These are phyloP conservation scores for Ogataea haglerorum DNA, from an alignment of 805 yeast genomes.

Conservation along the genomic window DNA sequence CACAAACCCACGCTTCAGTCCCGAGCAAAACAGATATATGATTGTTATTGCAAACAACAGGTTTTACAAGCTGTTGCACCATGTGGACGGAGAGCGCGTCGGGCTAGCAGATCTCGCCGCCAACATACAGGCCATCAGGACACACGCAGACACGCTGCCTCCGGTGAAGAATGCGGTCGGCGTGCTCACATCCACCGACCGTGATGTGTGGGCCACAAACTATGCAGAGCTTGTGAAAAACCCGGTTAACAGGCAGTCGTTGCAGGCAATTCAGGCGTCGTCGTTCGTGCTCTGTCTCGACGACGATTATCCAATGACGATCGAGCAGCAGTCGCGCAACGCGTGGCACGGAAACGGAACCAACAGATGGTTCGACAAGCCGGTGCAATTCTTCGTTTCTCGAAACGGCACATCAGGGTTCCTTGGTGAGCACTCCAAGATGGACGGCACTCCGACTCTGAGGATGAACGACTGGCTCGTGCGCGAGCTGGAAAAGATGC, in stretches of 20 bases:
- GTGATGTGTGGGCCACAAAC: slow-evolving; percentile 73
- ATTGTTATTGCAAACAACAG: slow-evolving; percentile 72
- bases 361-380: slow-evolving; percentile 91
- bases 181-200: slow-evolving; percentile 73
- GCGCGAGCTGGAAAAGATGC: slow-evolving; percentile 47
- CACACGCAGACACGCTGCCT: slow-evolving; percentile 31
- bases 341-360: slow-evolving; percentile 95
- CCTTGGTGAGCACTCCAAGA: slow-evolving; percentile 93
- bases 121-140: slow-evolving; percentile 56
- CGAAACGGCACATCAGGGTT: slow-evolving; percentile 88
- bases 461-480: slow-evolving; percentile 77
- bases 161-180: slow-evolving; percentile 61
- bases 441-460: slow-evolving; percentile 97
- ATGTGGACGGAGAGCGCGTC: slow-evolving; percentile 45
- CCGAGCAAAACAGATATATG: slow-evolving; percentile 58
- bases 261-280: slow-evolving; percentile 69
- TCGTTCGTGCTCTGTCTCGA: slow-evolving; percentile 83
- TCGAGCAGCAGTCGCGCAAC: slow-evolving; percentile 78
- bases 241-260: slow-evolving; percentile 57
- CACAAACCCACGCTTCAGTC: slow-evolving; percentile 45
- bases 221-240: slow-evolving; percentile 56
- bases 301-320: slow-evolving; percentile 63
- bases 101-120: slow-evolving; percentile 48
- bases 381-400: slow-evolving; percentile 76
- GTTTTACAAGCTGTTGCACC: slow-evolving; percentile 73